Conservation (phyloP, 768 basidiomycete species). For the Suillus cothurnatus region DNA sequence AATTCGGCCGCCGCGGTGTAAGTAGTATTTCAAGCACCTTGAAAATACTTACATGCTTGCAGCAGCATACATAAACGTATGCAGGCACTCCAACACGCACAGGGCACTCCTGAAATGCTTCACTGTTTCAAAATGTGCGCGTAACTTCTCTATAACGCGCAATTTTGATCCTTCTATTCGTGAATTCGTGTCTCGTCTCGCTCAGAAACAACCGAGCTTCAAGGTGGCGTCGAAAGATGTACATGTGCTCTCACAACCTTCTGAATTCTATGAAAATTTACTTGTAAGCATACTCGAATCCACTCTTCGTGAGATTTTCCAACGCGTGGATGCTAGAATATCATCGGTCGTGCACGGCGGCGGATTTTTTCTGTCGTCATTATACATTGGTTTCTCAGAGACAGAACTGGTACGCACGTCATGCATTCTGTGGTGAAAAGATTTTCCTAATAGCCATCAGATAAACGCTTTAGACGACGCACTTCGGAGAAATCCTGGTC, state of each 20-base stretch:
- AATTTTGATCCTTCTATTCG: conserved; percentile 38
- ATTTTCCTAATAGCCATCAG: conserved; percentile 42
- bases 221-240: conserved; percentile 48
- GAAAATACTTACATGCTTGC: conserved; percentile 11
- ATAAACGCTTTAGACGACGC: conserved; percentile 64
- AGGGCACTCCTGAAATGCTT: conserved; percentile 10
- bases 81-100: conserved; percentile 7
- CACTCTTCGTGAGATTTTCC: not conserved
- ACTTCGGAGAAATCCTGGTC: conserved; percentile 55
- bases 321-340: conserved; percentile 49
- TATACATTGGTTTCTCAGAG: conserved; percentile 86
- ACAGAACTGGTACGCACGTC: conserved; percentile 65
- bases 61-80: conserved; percentile 7
- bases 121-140: conserved; percentile 26
- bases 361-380: conserved; percentile 89
- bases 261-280: conserved; percentile 56
- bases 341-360: conserved; percentile 73
- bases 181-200: conserved; percentile 39
- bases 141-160: conserved; percentile 30
- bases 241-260: conserved; percentile 56
- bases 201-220: conserved; percentile 50
- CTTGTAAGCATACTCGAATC: conserved; percentile 47
- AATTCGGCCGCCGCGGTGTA: not conserved
- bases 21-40: not conserved
- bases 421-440: not conserved